phyloP scores from a whole-genome alignment of 345 rosid species.

The Xanthoceras sorbifolium region DNA sequence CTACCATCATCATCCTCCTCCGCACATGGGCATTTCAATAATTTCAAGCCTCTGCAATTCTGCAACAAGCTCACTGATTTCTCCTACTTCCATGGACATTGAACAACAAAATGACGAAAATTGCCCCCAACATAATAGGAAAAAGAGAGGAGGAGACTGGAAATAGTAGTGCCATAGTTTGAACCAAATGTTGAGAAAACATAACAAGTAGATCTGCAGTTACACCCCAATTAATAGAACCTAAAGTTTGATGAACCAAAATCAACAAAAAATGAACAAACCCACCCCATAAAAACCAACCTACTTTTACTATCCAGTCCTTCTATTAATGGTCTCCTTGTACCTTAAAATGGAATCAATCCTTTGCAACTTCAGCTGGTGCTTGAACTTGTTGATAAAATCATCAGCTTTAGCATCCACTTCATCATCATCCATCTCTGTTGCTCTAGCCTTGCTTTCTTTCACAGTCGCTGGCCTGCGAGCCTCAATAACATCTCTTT shows the following conservation, averaged over 20 bases:
- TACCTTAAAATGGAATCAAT: conserved; percentile 60
- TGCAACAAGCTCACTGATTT: not conserved
- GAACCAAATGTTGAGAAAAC: conserved; percentile 23
- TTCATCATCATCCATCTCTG: conserved; percentile 52
- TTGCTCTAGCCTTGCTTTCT: conserved; percentile 37
- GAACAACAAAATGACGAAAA: conserved; percentile 11
- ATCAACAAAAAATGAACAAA: not conserved
- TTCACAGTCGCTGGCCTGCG: conserved; percentile 63
- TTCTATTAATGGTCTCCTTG: conserved; percentile 53
- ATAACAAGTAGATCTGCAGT: conserved; percentile 36
- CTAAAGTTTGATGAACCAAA: conserved; percentile 6
- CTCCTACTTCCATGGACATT: conserved; percentile 10
- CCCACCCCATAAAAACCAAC: not conserved
- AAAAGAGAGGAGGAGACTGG: not conserved
- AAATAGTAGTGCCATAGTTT: conserved; percentile 5
- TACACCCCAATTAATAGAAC: conserved; percentile 16
- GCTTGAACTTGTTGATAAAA: conserved; percentile 70
- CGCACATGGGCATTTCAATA: conserved; percentile 16
- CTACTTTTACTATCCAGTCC: conserved; percentile 25
- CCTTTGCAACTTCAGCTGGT: conserved; percentile 74
- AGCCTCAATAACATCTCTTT: conserved; percentile 49
- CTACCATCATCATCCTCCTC: not conserved
- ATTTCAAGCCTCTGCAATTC: not conserved
- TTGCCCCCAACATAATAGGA: not conserved
- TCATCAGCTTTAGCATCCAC: conserved; percentile 88